Conservation (phyloP, 371 early-diverging fungal species). For the Parasitella parasitica region DNA sequence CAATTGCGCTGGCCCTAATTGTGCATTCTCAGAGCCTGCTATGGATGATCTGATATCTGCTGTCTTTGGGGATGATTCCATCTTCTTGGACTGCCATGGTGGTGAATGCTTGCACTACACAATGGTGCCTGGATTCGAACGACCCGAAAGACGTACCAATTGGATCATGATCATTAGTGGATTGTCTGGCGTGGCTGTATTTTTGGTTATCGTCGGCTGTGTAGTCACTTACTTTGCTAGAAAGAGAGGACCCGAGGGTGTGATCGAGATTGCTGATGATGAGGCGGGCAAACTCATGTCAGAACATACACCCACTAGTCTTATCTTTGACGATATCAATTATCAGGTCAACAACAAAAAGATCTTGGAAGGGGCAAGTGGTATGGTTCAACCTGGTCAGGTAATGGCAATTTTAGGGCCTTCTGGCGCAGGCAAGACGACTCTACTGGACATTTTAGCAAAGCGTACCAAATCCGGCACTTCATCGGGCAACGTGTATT, state of each 20-base stretch:
- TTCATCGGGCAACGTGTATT: conserved; percentile 61
- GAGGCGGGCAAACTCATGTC: conserved; percentile 73
- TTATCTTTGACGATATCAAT: conserved; percentile 67
- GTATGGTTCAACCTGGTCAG: conserved; percentile 79
- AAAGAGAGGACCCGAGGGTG: conserved; percentile 21
- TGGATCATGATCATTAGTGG: conserved; percentile 62
- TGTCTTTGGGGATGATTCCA: conserved; percentile 77
- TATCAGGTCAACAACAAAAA: conserved; percentile 47
- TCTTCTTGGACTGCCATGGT: conserved; percentile 65
- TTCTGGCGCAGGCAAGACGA: conserved; percentile 71
- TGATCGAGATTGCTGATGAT: conserved; percentile 54
- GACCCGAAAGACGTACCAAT: conserved; percentile 58
- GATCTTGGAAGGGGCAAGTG: conserved; percentile 67
- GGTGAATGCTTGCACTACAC: conserved; percentile 90
- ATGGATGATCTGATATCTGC: conserved; percentile 73
- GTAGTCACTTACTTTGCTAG: conserved; percentile 46
- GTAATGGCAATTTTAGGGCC: conserved; percentile 86
- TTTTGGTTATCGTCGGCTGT: conserved; percentile 48
- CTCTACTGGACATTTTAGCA: conserved; percentile 76
- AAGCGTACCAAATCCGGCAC: conserved; percentile 64
- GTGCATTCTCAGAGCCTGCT: conserved; percentile 72
- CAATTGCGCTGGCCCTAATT: conserved; percentile 60
- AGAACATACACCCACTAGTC: conserved; percentile 66
- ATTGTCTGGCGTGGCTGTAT: conserved; percentile 56
- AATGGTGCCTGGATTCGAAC: conserved; percentile 79